Evolutionary conservation across 371 early-diverging fungal genomes (phyloP), one percentile per base, ranked within the genome.

Genomic region (Gilbertella persicaria): DNA sequence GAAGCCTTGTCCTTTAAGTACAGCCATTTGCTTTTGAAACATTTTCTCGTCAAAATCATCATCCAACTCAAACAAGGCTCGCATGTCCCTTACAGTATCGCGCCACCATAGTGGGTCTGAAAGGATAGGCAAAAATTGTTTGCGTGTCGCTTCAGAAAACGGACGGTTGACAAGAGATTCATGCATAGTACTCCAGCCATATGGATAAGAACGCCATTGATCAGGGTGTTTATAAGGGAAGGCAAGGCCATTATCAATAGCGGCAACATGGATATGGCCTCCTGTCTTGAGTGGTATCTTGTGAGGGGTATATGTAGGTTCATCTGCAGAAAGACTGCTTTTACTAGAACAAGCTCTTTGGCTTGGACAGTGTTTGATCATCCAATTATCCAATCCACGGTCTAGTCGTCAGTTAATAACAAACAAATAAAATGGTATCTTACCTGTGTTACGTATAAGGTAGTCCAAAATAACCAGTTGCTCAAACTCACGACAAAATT

Each of bases 191-290:
- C 87, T 61, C 96, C 94, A 94, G 6, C 90, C 94, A 69, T 87
- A 92, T 3, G 96, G 96, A 55, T 94, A 96, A 0, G 91, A 89
- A 7, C 93, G 77, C 87, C 89, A 89, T 44, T 86, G 74, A 67
- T 96, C 92, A 0, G 96, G 96, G 62, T 96, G 96, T 60, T 96
- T 93, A 64, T 84, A 91, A 0, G 96, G 96, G 52, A 95, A 95
- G 0, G 95, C 91, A 10, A 96, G 79, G 2, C 96, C 96, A 62
- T 96, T 91, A 66, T 96, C 96, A 40, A 96, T 96, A 19, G 92
- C 94, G 0, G 92, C 92, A 14, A 94, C 69, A 49, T 84, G 83
- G 14, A 87, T 64, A 55, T 84, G 86, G 2, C 70, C 69, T 53
- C 37, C 51, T 50, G 53, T 57, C 21, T n/a, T 21, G 33, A 10